phyloP scores from a whole-genome alignment of 164 flowering plant genomes.

The Magnolia sinica region DNA sequence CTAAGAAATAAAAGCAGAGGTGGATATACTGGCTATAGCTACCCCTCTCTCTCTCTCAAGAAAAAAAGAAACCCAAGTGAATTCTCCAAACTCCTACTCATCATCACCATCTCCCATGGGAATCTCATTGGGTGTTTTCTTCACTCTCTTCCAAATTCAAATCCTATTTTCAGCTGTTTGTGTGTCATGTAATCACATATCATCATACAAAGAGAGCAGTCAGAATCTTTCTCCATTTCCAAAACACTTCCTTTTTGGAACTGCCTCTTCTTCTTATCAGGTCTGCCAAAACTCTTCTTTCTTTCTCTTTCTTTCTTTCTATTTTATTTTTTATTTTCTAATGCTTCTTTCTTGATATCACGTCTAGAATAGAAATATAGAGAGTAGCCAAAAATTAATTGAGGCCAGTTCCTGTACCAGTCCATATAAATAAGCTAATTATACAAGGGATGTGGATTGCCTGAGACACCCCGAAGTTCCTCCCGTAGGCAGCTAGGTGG shows the following conservation, averaged over 20 bases:
- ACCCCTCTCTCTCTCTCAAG: neutral
- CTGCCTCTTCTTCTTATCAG: constrained; percentile 8
- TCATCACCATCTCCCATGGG: neutral
- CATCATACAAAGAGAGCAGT: neutral
- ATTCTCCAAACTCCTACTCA: too few relatives aligned
- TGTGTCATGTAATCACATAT: neutral
- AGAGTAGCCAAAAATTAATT: too few relatives aligned
- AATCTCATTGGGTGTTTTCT: neutral
- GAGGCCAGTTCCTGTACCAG: too few relatives aligned
- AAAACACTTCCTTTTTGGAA: neutral
- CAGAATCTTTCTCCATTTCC: constrained; percentile 2
- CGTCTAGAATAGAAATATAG: too few relatives aligned
- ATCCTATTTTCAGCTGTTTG: neutral
- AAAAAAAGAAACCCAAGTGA: neutral
- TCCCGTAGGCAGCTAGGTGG: too few relatives aligned
- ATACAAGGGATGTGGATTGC: too few relatives aligned
- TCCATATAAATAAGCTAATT: too few relatives aligned
- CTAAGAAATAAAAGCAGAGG: too few relatives aligned
- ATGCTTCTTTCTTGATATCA: neutral
- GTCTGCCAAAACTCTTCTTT: neutral
- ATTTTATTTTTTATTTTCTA: neutral
- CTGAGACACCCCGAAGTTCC: too few relatives aligned
- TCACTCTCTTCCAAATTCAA: neutral
- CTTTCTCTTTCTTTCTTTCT: neutral
- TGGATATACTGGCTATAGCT: too few relatives aligned